These are phyloP conservation scores for Pseudomicrostroma phylloplanum DNA, from an alignment of 1,284 basidiomycete species.

Conservation along the genomic window DNA sequence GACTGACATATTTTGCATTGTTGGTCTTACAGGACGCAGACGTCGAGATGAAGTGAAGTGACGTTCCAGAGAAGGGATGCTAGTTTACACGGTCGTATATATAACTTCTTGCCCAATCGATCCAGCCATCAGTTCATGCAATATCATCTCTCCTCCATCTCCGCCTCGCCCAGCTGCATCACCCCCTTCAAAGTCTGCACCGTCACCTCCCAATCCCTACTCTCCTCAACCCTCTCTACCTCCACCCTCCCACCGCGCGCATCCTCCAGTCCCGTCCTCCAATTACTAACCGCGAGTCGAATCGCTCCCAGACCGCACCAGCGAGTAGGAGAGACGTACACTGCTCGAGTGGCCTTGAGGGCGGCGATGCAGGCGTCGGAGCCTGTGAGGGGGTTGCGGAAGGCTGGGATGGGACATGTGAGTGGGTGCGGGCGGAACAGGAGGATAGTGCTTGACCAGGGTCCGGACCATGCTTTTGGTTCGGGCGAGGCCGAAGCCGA, in stretches of 20 bases:
- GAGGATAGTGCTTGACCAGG: constrained; percentile 46
- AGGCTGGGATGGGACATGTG: constrained; percentile 23
- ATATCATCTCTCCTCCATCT: no score
- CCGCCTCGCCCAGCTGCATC: neutral
- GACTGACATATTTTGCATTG: no score
- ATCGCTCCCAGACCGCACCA: constrained; percentile 53
- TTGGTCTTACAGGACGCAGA: neutral
- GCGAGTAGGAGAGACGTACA: constrained; percentile 54
- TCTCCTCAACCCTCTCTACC: neutral
- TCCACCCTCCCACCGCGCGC: neutral
- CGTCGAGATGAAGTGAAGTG: constrained; percentile 17
- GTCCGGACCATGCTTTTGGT: constrained; percentile 16
- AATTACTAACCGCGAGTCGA: constrained; percentile 56
- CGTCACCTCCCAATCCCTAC: constrained; percentile 10
- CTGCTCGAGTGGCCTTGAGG: constrained; percentile 52
- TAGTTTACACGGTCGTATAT: no score
- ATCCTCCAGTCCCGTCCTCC: constrained; percentile 50
- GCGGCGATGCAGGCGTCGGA: constrained; percentile 39
- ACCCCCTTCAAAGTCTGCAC: constrained; percentile 1
- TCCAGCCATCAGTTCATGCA: no score
- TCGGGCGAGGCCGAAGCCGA: neutral
- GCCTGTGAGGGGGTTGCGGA: constrained; percentile 26
- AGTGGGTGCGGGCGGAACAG: constrained; percentile 52
- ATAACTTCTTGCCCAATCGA: no score
- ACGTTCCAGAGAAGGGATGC: no score